Evolutionary conservation across 768 basidiomycete species (phyloP), one percentile per base, ranked within the genome.

Genomic region (Boletellus ananas): DNA sequence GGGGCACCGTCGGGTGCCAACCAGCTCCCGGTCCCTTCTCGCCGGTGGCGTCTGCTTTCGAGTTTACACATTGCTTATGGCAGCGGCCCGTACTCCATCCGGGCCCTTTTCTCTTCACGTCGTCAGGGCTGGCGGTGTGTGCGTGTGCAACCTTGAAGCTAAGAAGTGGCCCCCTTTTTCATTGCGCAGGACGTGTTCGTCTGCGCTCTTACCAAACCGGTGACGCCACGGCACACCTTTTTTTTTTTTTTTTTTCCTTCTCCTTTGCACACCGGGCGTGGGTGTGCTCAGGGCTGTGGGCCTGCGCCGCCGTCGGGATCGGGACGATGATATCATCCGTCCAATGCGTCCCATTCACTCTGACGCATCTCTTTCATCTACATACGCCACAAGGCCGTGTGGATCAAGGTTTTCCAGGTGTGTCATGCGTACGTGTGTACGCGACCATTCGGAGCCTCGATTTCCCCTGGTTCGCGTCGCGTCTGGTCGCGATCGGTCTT

Each of bases 251-350:
- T 42, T n/a, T 27, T 25, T 43, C 18, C 23, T 23, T 29, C 29
- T 11, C 8, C 29, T 29, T 29, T 14, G 14, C n/a, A 10, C 7
- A 27, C 3, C 18, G 20, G 8, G 34, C 17, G 44, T 10, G 44
- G 44, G 23, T 29, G 36, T 45, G 34, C 14, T 37, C 45, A 39
- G 45, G 45, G 45, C 21, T 39, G 18, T 47, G 45, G 45, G 45
- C 12, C 38, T 47, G 20, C 36, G 37, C 27, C 45, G 25, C 17
- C n/a, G 9, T 12, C n/a, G 25, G 27, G n/a, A 17, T 45, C 34
- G 14, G 23, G 8, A 12, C 23, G 16, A 38, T 47, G 45, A 47
- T 39, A 47, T 47, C 46, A 47, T 47, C 20, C 23, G 5, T 23
- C 10, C 27, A 29, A 10, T 29, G 27, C 8, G 29, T 9, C 8